Evolutionary conservation across 306 rosid species (phyloP), one percentile per base, ranked within the genome.

Genomic region (Vigna hirtella): DNA sequence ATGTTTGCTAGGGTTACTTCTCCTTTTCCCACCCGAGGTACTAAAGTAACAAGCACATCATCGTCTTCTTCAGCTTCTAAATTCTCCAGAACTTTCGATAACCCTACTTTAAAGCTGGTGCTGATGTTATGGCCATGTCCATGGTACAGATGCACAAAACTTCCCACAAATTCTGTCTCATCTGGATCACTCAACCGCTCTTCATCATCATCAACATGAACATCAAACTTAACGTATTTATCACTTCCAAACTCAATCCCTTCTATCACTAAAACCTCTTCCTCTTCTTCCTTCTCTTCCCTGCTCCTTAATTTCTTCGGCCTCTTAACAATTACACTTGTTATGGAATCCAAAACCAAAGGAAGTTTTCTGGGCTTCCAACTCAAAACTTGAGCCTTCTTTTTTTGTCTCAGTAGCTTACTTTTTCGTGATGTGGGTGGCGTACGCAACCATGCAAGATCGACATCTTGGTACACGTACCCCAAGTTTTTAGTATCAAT

Each of bases 131-230:
- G 28, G 1, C 16, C 43, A 24, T 49, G 24, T 26, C 73, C 74
- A 65, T 64, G 97, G 0, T 82, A 89, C 50, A 89, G 83, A n/a
- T 78, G 89, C 78, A 93, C 93, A 77, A 91, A 91, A 73, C 92
- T 89, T 0, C 95, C 97, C 0, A 92, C 93, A 74, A 86, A 93
- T 80, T 93, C 95, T 0, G 84, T 78, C 45, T 83, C 66, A 26
- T 61, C 85, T 0, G 90, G 85, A 1, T 74, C 83, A 28, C 81
- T 87, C 0, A 79, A 83, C 22, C 10, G 26, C 26, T 84, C 97
- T 28, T 91, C 89, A 50, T 90, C 88, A 36, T 89, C 91, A 30
- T 93, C 74, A 28, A 93, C 56, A 43, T 68, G 90, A 42, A 93
- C 92, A 20, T 93, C 98, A 57, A 93, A 91, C 57, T 87, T 93